These are phyloP conservation scores for Lanzia echinophila DNA, from an alignment of 2,329 filamentous ascomycete genomes.

Conservation along the genomic window DNA sequence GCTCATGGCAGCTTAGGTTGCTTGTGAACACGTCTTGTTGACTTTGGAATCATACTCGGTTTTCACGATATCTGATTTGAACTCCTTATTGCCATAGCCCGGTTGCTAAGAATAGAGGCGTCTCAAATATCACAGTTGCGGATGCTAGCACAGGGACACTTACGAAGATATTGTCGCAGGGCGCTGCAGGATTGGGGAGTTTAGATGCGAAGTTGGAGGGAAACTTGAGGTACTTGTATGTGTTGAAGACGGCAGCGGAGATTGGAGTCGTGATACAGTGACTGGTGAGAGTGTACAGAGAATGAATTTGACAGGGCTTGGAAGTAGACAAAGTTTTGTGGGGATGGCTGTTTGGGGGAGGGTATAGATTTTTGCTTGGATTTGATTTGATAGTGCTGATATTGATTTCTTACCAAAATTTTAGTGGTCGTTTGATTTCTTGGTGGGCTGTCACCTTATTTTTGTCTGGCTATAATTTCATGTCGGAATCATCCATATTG, in stretches of 20 bases:
- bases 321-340: slow-evolving; percentile 12
- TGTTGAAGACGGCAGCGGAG: slow-evolving; percentile 5
- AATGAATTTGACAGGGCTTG: slow-evolving; percentile 13
- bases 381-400: too few species aligned
- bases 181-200: slow-evolving; percentile 3
- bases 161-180: slow-evolving; percentile 2
- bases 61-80: too few species aligned
- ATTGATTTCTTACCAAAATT: too few species aligned
- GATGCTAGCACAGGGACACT: slow-evolving; percentile 9
- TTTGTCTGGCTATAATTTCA: too few species aligned
- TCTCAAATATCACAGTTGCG: slow-evolving; percentile 10
- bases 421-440: too few species aligned
- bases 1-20: too few species aligned
- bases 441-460: too few species aligned
- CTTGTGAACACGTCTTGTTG: too few species aligned
- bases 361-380: too few species aligned
- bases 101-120: slow-evolving; percentile 1
- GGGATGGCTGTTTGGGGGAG: slow-evolving; percentile 15
- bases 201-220: slow-evolving; percentile 11
- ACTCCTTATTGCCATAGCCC: too few species aligned
- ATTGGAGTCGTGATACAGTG: slow-evolving; percentile 9
- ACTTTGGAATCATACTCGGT: too few species aligned
- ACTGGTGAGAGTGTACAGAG: slow-evolving; percentile 6
- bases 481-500: too few species aligned
- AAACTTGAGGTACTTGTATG: slow-evolving; percentile 13